phyloP scores from a whole-genome alignment of 371 early-diverging fungal species.

The Neoconidiobolus thromboides region DNA sequence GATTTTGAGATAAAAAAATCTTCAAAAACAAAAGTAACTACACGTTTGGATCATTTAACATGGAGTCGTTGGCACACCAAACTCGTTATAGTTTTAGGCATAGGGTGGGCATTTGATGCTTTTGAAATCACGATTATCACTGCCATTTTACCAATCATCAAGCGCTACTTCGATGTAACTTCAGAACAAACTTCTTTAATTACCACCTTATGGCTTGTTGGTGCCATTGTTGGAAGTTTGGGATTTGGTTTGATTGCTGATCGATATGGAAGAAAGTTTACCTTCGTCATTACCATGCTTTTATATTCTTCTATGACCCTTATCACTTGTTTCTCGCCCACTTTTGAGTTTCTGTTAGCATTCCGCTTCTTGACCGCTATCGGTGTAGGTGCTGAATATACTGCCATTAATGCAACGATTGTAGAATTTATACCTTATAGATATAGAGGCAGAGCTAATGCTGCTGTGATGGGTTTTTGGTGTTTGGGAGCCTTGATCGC shows the following conservation, averaged over 20 bases:
- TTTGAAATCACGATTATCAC: neutral
- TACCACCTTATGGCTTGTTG: neutral
- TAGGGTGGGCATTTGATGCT: neutral
- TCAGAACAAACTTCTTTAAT: neutral
- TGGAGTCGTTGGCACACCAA: conserved; percentile 7
- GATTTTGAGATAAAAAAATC: too few relatives aligned
- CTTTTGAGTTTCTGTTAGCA: conserved; percentile 6
- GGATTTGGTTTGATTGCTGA: neutral
- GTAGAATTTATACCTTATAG: conserved; percentile 5
- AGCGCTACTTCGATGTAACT: neutral
- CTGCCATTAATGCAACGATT: conserved; percentile 7
- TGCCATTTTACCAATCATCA: neutral
- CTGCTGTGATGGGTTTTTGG: conserved; percentile 8
- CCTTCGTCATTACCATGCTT: conserved; percentile 1
- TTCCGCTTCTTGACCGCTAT: conserved; percentile 8
- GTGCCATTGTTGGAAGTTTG: neutral
- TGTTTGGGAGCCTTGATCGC: conserved; percentile 7
- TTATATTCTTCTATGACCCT: conserved; percentile 6
- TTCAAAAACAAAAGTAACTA: neutral
- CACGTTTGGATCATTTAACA: conserved; percentile 1
- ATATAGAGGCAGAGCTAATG: conserved; percentile 6
- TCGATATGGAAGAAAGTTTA: neutral
- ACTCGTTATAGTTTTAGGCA: neutral
- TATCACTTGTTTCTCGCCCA: conserved; percentile 5
- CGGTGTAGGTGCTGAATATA: conserved; percentile 9